Evolutionary conservation across 2,329 filamentous ascomycete genomes (phyloP).

Genomic region (Ceratocystis lukuohia): DNA sequence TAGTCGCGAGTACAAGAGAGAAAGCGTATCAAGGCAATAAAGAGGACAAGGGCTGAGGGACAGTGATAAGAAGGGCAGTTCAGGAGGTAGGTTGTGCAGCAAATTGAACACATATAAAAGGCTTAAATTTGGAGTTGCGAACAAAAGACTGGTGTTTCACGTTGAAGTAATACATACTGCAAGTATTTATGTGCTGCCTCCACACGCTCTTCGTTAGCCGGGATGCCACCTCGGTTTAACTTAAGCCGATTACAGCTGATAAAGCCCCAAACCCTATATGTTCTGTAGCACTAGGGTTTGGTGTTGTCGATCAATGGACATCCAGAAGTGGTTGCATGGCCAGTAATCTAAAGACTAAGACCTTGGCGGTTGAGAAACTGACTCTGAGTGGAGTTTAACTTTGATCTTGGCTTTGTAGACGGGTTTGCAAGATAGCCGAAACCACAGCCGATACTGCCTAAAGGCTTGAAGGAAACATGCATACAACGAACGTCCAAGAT

Average conservation of each 20-base stretch:
- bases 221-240: slow-evolving; percentile 10
- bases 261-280: background rate
- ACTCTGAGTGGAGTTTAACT: background rate
- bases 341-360: background rate
- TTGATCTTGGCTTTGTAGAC: background rate
- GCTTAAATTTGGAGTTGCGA: background rate
- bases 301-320: background rate
- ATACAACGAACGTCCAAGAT: background rate
- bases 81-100: background rate
- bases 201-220: background rate
- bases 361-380: background rate
- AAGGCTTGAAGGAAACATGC: background rate
- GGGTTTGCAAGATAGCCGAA: background rate
- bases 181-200: background rate
- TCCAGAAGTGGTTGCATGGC: background rate
- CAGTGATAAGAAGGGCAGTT: background rate
- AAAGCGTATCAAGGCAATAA: background rate
- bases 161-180: background rate
- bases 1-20: background rate
- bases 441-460: background rate
- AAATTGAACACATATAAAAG: background rate
- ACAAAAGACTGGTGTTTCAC: slow-evolving; percentile 4
- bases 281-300: background rate
- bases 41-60: background rate
- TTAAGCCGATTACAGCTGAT: background rate